These are phyloP conservation scores for Erodium moschatum DNA, from an alignment of 441 rosid species.

Conservation along the genomic window DNA sequence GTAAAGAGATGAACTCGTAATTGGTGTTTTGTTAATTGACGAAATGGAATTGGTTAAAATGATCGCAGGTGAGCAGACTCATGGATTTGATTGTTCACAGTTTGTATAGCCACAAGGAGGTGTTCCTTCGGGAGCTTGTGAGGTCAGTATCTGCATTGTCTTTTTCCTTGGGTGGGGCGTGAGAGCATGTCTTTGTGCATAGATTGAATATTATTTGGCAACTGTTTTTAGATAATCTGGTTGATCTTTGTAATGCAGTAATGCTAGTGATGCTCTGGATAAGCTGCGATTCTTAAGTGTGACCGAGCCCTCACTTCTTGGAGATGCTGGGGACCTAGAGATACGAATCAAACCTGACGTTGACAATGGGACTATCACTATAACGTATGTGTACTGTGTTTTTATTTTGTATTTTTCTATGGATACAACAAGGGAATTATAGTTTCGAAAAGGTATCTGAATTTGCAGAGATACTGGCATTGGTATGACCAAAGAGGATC, in stretches of 20 bases:
- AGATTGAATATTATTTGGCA: not conserved
- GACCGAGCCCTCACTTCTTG: slow-evolving; percentile 81
- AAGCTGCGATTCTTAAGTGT: slow-evolving; percentile 90
- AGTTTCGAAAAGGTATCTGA: not conserved
- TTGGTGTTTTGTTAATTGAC: not conserved
- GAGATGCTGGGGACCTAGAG: slow-evolving; percentile 84
- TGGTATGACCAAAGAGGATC: slow-evolving; percentile 94
- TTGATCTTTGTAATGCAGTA: slow-evolving; percentile 37
- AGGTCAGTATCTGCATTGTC: slow-evolving; percentile 35
- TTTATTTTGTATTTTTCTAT: not conserved
- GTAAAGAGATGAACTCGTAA: too few species aligned
- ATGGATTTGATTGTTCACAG: slow-evolving; percentile 97
- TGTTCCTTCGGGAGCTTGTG: slow-evolving; percentile 86
- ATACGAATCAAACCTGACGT: slow-evolving; percentile 85
- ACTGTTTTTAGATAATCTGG: not conserved
- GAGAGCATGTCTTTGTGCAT: too few species aligned
- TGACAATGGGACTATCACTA: slow-evolving; percentile 79
- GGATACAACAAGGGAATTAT: not conserved
- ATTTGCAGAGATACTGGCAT: slow-evolving; percentile 77
- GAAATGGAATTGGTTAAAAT: slow-evolving; percentile 15
- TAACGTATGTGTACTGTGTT: slow-evolving; percentile 36
- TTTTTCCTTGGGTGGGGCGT: too few species aligned
- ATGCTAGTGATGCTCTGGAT: slow-evolving; percentile 97
- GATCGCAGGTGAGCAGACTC: slow-evolving; percentile 72
- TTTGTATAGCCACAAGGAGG: slow-evolving; percentile 92